These are phyloP conservation scores for Populus hybrid DNA, from an alignment of 441 rosid genomes.

Conservation along the genomic window DNA sequence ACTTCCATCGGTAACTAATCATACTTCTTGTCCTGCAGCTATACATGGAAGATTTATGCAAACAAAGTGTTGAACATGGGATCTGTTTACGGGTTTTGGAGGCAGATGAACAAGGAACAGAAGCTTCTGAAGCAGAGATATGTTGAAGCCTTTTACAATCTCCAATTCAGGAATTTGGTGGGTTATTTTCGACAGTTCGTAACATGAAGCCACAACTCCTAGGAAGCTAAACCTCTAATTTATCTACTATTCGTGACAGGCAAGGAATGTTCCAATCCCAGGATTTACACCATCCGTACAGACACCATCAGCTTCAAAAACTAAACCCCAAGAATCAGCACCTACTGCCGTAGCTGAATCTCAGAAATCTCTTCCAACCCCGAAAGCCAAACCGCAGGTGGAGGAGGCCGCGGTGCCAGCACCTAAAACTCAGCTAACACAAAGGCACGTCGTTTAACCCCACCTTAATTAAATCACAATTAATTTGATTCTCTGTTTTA, in stretches of 20 bases:
- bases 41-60: constrained; percentile 90
- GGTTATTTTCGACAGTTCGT: constrained; percentile 15
- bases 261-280: constrained; percentile 45
- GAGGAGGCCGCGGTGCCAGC: background rate
- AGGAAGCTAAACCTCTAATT: background rate
- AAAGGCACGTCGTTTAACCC: constrained; percentile 16
- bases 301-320: background rate
- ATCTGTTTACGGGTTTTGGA: constrained; percentile 74
- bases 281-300: constrained; percentile 27
- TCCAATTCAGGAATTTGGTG: constrained; percentile 72
- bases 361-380: constrained; percentile 9
- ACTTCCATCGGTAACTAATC: background rate
- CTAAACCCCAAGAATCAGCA: constrained; percentile 12
- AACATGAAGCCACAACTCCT: constrained; percentile 1
- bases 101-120: constrained; percentile 69
- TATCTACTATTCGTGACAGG: constrained; percentile 36
- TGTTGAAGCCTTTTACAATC: constrained; percentile 57
- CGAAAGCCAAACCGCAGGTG: constrained; percentile 8
- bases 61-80: constrained; percentile 81
- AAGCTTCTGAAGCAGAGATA: constrained; percentile 76
- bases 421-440: background rate
- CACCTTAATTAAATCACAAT: background rate
- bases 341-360: background rate
- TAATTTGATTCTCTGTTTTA: background rate
- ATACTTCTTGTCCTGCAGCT: constrained; percentile 40